Evolutionary conservation across 768 basidiomycete species (phyloP), one percentile per base, ranked within the genome.

Genomic region (Termitomyces heimii): DNA sequence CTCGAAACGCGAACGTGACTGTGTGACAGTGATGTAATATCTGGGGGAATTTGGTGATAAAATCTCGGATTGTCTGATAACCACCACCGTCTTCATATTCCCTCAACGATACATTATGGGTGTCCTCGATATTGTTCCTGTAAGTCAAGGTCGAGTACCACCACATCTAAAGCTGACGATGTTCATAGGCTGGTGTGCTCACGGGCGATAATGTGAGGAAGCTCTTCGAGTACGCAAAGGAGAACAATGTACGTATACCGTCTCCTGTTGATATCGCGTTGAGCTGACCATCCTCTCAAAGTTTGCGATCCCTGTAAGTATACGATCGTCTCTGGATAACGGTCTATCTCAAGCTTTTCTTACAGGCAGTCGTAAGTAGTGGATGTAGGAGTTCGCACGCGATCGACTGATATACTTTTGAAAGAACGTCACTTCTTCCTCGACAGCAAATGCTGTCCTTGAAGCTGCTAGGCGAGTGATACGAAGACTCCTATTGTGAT

Each of bases 351-450:
- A 52, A 40, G 26, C 31, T 24, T 58, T 55, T 42, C 64, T 65
- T 31, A 29, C 64, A 91, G 89, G 88, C 88, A 63, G 86, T 91
- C 71, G 90, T 92, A 66, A 75, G 87, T 83, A n/a, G 13, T 46
- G n/a, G 46, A 42, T 26, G 9, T 39, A 35, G 46, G 52, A 54
- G 45, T 57, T 55, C 53, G 49, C 47, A 56, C 58, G 60, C 44
- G 20, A 52, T 54, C 29, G 55, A 54, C 34, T 56, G 46, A 39
- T 29, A 47, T 24, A 65, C 28, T 39, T 18, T 4, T 45, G 29
- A 26, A 65, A 97, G 94, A 99, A 99, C 68, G 88, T 93, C 46
- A 98, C 97, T 45, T 98, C 96, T 18, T 95, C 96, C 12, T 99
- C 96, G 31, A 88, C 86, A 39, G 94, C 87, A 53, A 96, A 98